Evolutionary conservation across 345 rosid species (phyloP), one percentile per base, ranked within the genome.

Genomic region (Brassica rapa): DNA sequence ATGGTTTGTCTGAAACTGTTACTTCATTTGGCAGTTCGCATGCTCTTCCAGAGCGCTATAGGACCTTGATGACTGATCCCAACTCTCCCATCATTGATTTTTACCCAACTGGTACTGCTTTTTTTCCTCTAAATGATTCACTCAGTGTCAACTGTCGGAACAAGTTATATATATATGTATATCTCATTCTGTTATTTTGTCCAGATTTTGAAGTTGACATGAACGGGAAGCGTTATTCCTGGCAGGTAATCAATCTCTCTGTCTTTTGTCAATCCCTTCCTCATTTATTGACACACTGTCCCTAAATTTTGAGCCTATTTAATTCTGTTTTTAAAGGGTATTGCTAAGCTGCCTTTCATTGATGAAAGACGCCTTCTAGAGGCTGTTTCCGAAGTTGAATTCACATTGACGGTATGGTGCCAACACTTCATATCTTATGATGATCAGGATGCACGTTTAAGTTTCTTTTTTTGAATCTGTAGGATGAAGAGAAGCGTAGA

Each of bases 331-430:
- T 77, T 21, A 12, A 57, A 93, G 98, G 98, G 97, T 74, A 87
- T 93, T 80, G 98, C 98, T 3, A 93, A 93, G 83, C 81, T 96
- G 83, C 99, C 99, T 68, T 96, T 96, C 83, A 96, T 96, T 70
- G 98, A 90, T 60, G 99, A 96, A 84, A 83, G 49, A 63, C 94
- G 96, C 72, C 97, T 96, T 80, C 89, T 96, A 78, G 84, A 79
- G 0, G 98, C 90, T 86, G 97, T 91, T 79, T 82, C 84, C 32
- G 87, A 91, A 78, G 61, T 96, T 32, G 98, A 93, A 70, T 83
- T 83, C 55, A 89, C 92, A 6, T 77, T 95, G 83, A 93, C 93
- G 80, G 98, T 93, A 91, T 56, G 63, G 19, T 80, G 14, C 43
- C 71, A 21, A 46, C 9, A 56, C 37, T 33, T 7, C 37, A 33